phyloP scores from a whole-genome alignment of 2,329 filamentous ascomycete species.

The Aspergillus pseudoterreus region DNA sequence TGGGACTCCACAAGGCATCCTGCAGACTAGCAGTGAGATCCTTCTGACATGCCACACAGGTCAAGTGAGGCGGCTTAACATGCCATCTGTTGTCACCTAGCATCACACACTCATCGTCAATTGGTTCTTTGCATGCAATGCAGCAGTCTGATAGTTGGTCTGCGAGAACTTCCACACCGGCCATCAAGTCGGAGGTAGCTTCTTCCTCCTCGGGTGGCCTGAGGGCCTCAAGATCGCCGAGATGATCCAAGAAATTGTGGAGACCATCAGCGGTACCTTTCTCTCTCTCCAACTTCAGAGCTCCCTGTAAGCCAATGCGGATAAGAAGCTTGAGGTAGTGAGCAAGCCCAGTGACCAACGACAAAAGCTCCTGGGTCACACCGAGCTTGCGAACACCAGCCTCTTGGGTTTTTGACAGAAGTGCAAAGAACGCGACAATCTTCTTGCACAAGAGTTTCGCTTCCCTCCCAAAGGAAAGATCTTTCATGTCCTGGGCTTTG shows the following conservation, averaged over 20 bases:
- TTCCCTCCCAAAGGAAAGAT: constrained; percentile 86
- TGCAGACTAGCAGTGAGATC: constrained; percentile 66
- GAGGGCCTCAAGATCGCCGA: constrained; percentile 75
- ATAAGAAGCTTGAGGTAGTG: constrained; percentile 98
- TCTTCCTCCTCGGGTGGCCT: constrained; percentile 62
- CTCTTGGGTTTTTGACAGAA: constrained; percentile 92
- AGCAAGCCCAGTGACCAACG: constrained; percentile 88
- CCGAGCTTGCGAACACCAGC: constrained; percentile 85
- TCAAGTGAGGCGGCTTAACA: constrained; percentile 63
- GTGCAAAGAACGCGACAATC: constrained; percentile 94
- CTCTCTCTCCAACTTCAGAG: constrained; percentile 86
- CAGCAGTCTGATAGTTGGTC: constrained; percentile 83
- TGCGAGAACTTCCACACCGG: constrained; percentile 63
- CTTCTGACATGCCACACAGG: constrained; percentile 65
- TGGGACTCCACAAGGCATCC: constrained; percentile 68
- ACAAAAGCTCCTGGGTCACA: constrained; percentile 97
- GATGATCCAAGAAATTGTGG: constrained; percentile 76
- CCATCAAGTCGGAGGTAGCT: constrained; percentile 59
- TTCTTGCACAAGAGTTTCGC: constrained; percentile 99
- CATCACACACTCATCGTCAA: constrained; percentile 89
- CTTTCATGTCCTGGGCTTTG: constrained; percentile 66
- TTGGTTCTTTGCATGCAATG: constrained; percentile 72
- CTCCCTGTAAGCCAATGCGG: constrained; percentile 90
- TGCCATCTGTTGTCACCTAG: constrained; percentile 78
- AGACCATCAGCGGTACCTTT: constrained; percentile 70